phyloP scores from a whole-genome alignment of 805 yeast species.

The Sungouiozyma intestinalis region DNA sequence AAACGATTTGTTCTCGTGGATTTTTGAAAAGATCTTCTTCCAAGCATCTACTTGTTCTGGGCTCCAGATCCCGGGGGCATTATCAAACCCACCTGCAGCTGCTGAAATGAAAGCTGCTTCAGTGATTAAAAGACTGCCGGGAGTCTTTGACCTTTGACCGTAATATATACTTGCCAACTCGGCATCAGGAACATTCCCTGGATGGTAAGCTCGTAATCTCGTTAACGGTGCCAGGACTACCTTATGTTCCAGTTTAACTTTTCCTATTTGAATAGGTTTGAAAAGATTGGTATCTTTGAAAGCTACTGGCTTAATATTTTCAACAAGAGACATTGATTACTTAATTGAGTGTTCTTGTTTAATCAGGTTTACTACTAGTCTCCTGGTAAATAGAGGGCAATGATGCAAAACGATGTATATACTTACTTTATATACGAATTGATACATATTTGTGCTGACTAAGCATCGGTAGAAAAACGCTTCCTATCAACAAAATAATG shows the following conservation, averaged over 20 bases:
- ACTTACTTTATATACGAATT: too few species aligned
- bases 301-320: slow-evolving; percentile 14
- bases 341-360: too few species aligned
- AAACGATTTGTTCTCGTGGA: slow-evolving; percentile 39
- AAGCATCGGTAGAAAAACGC: too few species aligned
- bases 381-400: too few species aligned
- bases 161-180: slow-evolving; percentile 41
- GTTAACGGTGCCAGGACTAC: slow-evolving; percentile 35
- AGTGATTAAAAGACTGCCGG: slow-evolving; percentile 47
- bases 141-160: slow-evolving; percentile 38
- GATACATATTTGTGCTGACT: too few species aligned
- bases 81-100: slow-evolving; percentile 30
- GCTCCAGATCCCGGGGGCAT: slow-evolving; percentile 42
- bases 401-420: too few species aligned
- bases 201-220: slow-evolving; percentile 28
- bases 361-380: too few species aligned
- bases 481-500: too few species aligned
- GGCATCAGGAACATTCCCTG: slow-evolving; percentile 30
- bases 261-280: slow-evolving; percentile 32
- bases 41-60: slow-evolving; percentile 39
- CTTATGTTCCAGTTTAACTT: slow-evolving; percentile 27
- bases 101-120: slow-evolving; percentile 44
- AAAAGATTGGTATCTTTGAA: slow-evolving; percentile 5
- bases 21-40: slow-evolving; percentile 36
- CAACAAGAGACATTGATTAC: slow-evolving; percentile 9